A percentile compares a stretch with the other conserved stretches of the same genome.
phyloP scores from a whole-genome alignment of 352 stramenopile species.

The Thalassiosira mediterranea region DNA sequence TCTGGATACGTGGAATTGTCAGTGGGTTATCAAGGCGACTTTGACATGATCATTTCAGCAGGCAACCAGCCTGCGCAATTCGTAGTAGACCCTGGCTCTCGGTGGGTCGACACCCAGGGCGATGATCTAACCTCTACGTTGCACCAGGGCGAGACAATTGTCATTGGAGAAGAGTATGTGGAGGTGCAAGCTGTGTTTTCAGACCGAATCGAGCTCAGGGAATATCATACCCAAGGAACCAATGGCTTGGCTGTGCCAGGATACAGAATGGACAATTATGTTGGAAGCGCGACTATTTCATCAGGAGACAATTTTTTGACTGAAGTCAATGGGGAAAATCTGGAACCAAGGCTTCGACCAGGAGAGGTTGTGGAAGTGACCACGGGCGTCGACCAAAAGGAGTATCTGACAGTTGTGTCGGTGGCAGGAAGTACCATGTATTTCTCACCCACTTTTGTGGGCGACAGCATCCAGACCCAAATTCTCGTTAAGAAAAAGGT shows the following conservation, averaged over 20 bases:
- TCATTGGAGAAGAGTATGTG: slow-evolving; percentile 60
- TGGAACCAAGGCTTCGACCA: slow-evolving; percentile 32
- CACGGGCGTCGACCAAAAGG: slow-evolving; percentile 26
- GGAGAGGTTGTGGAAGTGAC: slow-evolving; percentile 54
- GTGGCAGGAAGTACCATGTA: slow-evolving; percentile 30
- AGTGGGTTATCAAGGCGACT: slow-evolving; percentile 56
- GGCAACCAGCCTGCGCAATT: slow-evolving; percentile 59
- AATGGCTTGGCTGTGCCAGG: slow-evolving; percentile 27
- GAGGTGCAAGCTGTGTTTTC: slow-evolving; percentile 46
- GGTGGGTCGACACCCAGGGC: slow-evolving; percentile 54
- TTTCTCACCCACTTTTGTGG: slow-evolving; percentile 51
- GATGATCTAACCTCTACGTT: slow-evolving; percentile 61
- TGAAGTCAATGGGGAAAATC: slow-evolving; percentile 34
- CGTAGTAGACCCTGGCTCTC: slow-evolving; percentile 58
- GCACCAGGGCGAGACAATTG: slow-evolving; percentile 43
- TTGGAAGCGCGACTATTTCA: slow-evolving; percentile 47
- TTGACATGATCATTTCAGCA: slow-evolving; percentile 52
- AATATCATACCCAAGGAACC: slow-evolving; percentile 57
- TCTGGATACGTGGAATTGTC: slow-evolving; percentile 65
- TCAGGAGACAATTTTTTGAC: slow-evolving; percentile 30
- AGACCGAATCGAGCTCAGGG: slow-evolving; percentile 59
- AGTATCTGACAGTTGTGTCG: slow-evolving; percentile 51
- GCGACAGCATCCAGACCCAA: slow-evolving; percentile 44
- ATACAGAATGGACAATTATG: slow-evolving; percentile 57
- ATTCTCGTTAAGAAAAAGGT: slow-evolving; percentile 64